Conservation (phyloP, 2,329 filamentous ascomycete genomes). For the Monilinia vaccinii-corymbosi region DNA sequence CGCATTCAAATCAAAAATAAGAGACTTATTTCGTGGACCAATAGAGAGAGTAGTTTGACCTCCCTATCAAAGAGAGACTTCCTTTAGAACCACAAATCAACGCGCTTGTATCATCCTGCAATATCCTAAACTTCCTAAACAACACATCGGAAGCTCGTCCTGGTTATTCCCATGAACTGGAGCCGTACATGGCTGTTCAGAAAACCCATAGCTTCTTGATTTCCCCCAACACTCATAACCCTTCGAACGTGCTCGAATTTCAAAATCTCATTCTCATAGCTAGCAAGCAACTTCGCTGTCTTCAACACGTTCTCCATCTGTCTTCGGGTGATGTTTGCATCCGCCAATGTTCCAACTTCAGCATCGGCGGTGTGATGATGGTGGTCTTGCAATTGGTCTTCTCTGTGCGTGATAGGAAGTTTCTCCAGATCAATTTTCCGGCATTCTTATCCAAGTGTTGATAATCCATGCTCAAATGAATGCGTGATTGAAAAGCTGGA, state of each 20-base stretch:
- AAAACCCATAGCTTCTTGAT: background rate
- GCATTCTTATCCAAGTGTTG: constrained; percentile 15
- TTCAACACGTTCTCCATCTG: constrained; percentile 31
- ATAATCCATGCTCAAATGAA: constrained; percentile 28
- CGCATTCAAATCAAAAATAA: background rate
- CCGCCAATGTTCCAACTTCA: constrained; percentile 15
- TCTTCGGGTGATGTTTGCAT: constrained; percentile 28
- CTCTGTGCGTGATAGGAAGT: constrained; percentile 13
- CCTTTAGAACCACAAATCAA: background rate
- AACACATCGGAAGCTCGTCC: background rate
- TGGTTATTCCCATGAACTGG: background rate
- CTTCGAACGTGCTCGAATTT: constrained; percentile 21
- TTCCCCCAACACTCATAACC: constrained; percentile 14
- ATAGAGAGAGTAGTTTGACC: background rate
- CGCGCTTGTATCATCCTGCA: background rate
- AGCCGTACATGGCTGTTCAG: background rate
- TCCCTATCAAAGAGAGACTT: background rate
- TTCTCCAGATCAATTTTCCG: constrained; percentile 21
- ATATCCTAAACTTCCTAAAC: background rate
- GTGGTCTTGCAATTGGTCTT: constrained; percentile 19
- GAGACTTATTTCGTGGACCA: background rate
- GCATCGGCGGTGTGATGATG: constrained; percentile 14
- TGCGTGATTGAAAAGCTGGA: constrained; percentile 29
- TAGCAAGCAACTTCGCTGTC: constrained; percentile 25
- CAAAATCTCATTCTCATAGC: constrained; percentile 19